Evolutionary conservation across 306 rosid species (phyloP).

Genomic region (Vigna mungo): DNA sequence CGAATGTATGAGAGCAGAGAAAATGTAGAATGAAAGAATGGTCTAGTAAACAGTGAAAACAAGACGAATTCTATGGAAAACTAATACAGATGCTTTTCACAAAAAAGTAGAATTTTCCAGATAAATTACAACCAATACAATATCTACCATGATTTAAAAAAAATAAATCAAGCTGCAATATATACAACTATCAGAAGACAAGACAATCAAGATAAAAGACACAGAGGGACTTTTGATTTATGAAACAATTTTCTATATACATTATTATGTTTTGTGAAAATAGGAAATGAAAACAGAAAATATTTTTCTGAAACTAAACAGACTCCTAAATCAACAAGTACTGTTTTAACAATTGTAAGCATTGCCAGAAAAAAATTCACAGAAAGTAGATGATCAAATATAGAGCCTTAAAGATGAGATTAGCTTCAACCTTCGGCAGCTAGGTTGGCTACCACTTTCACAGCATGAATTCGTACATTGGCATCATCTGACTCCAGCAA

Average conservation of each 20-base stretch:
- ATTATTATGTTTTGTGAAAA: neutral
- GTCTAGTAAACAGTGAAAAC: slow-evolving; percentile 19
- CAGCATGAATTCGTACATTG: slow-evolving; percentile 94
- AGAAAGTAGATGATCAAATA: slow-evolving; percentile 27
- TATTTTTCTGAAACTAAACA: neutral
- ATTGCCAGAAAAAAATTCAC: slow-evolving; percentile 17
- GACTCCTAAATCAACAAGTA: neutral
- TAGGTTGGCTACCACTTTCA: slow-evolving; percentile 95
- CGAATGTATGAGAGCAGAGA: slow-evolving; percentile 26
- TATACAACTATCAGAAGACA: slow-evolving; percentile 4
- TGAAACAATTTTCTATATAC: neutral
- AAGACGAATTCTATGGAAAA: slow-evolving; percentile 23
- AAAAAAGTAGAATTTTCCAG: neutral
- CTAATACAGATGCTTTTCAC: slow-evolving; percentile 4
- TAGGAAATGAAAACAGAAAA: neutral
- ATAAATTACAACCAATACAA: slow-evolving; percentile 9
- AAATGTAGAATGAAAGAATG: neutral
- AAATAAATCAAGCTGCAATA: slow-evolving; percentile 5
- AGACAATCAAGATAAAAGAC: neutral
- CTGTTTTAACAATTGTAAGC: neutral
- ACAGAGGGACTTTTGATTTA: neutral
- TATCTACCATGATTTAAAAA: slow-evolving; percentile 3
- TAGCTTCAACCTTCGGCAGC: slow-evolving; percentile 90
- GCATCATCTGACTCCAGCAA: slow-evolving; percentile 97
- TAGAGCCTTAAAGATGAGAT: slow-evolving; percentile 32